phyloP scores from a whole-genome alignment of 768 basidiomycete genomes.

The Dioszegia crocea region DNA sequence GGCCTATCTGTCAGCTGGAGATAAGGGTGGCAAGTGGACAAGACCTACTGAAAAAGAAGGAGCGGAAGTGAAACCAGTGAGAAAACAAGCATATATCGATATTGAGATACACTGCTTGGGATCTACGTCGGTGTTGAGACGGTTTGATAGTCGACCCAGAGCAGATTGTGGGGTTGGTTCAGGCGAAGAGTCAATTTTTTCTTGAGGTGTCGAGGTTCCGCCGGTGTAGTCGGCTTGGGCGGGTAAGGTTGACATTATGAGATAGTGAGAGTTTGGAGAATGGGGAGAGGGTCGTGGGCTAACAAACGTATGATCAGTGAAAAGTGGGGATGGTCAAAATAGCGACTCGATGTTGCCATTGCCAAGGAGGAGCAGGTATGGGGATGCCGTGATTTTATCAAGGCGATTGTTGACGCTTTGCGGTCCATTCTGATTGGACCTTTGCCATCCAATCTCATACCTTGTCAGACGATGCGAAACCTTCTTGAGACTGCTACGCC shows the following conservation, averaged over 20 bases:
- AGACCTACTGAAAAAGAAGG: conserved; percentile 30
- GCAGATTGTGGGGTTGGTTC: background rate
- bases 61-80: conserved; percentile 36
- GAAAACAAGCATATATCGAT: conserved; percentile 42
- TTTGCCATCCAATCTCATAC: too few relatives aligned
- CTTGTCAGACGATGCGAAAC: too few relatives aligned
- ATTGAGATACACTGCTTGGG: conserved; percentile 18
- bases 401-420: background rate
- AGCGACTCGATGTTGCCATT: too few relatives aligned
- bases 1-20: conserved; percentile 30
- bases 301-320: too few relatives aligned
- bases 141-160: background rate
- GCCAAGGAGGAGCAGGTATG: background rate
- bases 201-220: background rate
- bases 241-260: background rate
- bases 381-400: background rate
- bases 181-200: background rate
- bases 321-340: too few relatives aligned
- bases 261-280: background rate
- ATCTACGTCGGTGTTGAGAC: conserved; percentile 16
- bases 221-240: background rate
- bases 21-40: background rate
- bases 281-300: too few relatives aligned
- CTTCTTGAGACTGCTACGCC: too few relatives aligned
- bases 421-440: background rate